A percentile compares a stretch with the other conserved stretches of the same genome.
Conservation (phyloP, 768 basidiomycete species). For the Infundibulicybe gibba region DNA sequence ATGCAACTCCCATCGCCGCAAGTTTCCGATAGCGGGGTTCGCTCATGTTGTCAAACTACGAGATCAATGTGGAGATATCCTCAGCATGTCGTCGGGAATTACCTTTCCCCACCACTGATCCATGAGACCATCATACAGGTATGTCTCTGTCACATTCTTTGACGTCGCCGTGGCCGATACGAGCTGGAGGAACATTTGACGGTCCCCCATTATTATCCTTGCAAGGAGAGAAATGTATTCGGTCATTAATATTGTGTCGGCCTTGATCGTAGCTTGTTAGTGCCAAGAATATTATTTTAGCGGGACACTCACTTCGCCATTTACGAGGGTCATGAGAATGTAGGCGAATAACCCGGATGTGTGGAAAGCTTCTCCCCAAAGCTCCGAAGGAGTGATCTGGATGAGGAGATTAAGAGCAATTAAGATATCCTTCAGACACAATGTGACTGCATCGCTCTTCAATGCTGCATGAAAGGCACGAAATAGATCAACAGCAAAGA, state of each 20-base stretch:
- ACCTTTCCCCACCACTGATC: conserved; percentile 86
- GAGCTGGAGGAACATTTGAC: conserved; percentile 65
- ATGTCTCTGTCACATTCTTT: conserved; percentile 42
- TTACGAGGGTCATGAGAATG: conserved; percentile 54
- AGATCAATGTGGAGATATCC: neutral
- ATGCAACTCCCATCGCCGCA: conserved; percentile 76
- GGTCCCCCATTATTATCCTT: conserved; percentile 66
- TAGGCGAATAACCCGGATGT: conserved; percentile 67
- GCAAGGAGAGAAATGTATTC: conserved; percentile 75
- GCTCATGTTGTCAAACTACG: conserved; percentile 87
- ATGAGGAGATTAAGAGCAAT: conserved; percentile 54
- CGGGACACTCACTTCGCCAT: conserved; percentile 53
- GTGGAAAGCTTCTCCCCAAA: conserved; percentile 77
- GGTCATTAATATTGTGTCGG: conserved; percentile 40
- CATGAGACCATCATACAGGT: conserved; percentile 62
- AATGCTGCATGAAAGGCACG: conserved; percentile 50
- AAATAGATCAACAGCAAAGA: conserved; percentile 48
- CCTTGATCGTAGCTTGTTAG: too few relatives aligned
- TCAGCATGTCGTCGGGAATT: conserved; percentile 16
- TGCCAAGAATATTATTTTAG: too few relatives aligned
- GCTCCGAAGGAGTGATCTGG: conserved; percentile 55
- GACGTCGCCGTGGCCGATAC: conserved; percentile 57
- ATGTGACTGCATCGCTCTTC: conserved; percentile 38
- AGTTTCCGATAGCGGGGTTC: conserved; percentile 84
- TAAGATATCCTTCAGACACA: conserved; percentile 65